phyloP scores from a whole-genome alignment of 306 rosid species.

The barrel medic (Medicago truncatula) region MtrunA17r5.0-ANR NC_053048.1:6941001-6941500 shows the following conservation, averaged over 20 bases:
- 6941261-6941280: constrained; percentile 71
- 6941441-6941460: background rate
- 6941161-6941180: constrained; percentile 58
- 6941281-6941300: constrained; percentile 70
- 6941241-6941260: constrained; percentile 61
- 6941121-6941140: constrained; percentile 58
- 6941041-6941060: constrained; percentile 70
- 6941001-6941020: constrained; percentile 60
- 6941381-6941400: background rate
- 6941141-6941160: constrained; percentile 69
- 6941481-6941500: background rate
- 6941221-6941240: constrained; percentile 75
- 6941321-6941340: constrained; percentile 97
- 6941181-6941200: constrained; percentile 49
- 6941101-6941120: constrained; percentile 48
- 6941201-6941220: constrained; percentile 32
- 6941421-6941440: background rate
- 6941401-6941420: background rate
- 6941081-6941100: constrained; percentile 46
- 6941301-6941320: constrained; percentile 84
- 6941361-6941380: constrained; percentile 7
- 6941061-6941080: constrained; percentile 66
- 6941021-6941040: constrained; percentile 51
- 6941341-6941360: constrained; percentile 48
- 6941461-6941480: too few species aligned